Base-by-base conservation (phyloP, 2,329 filamentous ascomycete species). In the Paraconiothyrium brasiliense region DNA sequence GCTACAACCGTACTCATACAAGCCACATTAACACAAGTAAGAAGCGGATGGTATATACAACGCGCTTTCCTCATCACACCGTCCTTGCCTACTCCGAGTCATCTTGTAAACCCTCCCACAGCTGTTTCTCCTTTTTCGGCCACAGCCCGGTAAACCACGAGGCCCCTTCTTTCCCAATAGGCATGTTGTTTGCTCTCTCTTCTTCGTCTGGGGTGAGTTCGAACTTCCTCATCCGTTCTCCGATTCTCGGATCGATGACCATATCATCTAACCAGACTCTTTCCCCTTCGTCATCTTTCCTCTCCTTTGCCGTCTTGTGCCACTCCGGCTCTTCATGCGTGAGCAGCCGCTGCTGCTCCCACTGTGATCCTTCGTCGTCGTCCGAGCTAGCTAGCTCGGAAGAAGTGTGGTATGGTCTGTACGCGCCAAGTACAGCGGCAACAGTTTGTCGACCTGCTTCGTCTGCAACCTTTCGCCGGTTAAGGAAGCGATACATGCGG, bases 401-500 rank as follows among this genome's bases (percentile, higher is more conserved):
- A 34, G 72, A 64, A 9, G 67, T 65, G 54, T 75, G 72, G 10
- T 78, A 87, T 3, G 84, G 81, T 58, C 83, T 76, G 67, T 84
- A 82, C 13, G 76, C 79, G 13, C 82, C 88, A 41, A 97, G 87
- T 61, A 96, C 94, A 39, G 91, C 89, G 39, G 93, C 91, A 0
- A 94, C 94, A 20, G 96, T 93, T 66, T 97, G 89, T 46, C 92
- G 90, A 55, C 95, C 95, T 62, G 97, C 89, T 49, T 90, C 85
- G 74, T 99, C 94, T 65, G 94, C 94, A n/a, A 97, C 85, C 65
- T 87, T 82, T 57, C 95, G 90, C 63, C 90, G 90, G 77, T 90
- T 97, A 63, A 99, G 84, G 85, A 94, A 99, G 67, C 95, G 91
- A 74, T 91, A 91, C 63, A 98, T 84, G 62, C 95, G 90, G 67